Evolutionary conservation across 441 rosid species (phyloP), one percentile per base, ranked within the genome.

Genomic region (Brassica balearica): DNA sequence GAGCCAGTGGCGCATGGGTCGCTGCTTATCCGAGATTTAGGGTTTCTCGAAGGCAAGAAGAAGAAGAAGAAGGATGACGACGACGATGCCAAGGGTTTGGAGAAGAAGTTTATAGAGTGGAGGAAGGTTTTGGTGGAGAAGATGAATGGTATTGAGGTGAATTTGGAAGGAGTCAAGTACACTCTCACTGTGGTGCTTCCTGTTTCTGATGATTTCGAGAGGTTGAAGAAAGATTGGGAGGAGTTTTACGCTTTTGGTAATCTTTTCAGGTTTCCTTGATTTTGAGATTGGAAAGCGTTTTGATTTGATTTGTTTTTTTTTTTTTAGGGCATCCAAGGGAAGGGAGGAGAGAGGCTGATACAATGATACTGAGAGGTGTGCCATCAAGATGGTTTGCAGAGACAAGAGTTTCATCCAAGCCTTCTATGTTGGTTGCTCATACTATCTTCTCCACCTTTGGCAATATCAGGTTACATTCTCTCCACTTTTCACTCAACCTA

Each of bases 351-450:
- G 98, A 90, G 74, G 92, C 94, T 20, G 97, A 95, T 80, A 91
- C 99, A 3, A 84, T 95, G 25, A 72, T 93, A 48, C 56, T 95
- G 25, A 87, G 87, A 77, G 92, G 96, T 65, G 84, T 90, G 63
- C 99, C 98, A 3, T 95, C 98, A 2, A 84, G 99, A 84, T 93
- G 99, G 99, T 91, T 95, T 48, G 93, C 97, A 0, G 97, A 95
- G 90, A 93, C 98, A 1, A 88, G 94, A 69, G 99, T 95, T 32
- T 95, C 99, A 0, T 95, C 97, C 0, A 95, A 95, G 85, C 98
- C 98, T 73, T 95, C 99, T 0, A 84, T 88, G 93, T 78, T 93
- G 87, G 96, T 92, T 75, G 93, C 98, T 0, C 99, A 93, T 85
- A 90, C 96, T 43, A 86, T 92, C 77, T 91, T 95, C 77, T 93